These are phyloP conservation scores for Singerocomus rubriflavus DNA, from an alignment of 1,284 basidiomycete genomes.

Conservation along the genomic window DNA sequence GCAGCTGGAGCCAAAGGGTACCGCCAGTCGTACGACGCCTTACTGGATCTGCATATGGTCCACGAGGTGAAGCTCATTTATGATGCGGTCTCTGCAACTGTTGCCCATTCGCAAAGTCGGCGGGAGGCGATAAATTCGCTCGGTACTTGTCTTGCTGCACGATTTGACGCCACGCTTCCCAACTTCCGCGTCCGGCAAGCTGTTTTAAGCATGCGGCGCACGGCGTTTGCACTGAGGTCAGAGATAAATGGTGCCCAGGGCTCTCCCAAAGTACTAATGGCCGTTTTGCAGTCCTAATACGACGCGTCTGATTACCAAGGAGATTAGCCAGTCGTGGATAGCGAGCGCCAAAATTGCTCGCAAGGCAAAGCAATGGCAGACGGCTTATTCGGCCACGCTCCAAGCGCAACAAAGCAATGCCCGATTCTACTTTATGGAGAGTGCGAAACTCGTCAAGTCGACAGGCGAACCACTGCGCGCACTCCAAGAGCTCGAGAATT, in stretches of 20 bases:
- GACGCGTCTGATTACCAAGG: conserved; percentile 44
- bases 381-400: conserved; percentile 93
- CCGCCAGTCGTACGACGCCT: conserved; percentile 82
- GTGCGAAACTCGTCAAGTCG: conserved; percentile 82
- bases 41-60: conserved; percentile 84
- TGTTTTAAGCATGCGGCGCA: conserved; percentile 85
- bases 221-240: conserved; percentile 77
- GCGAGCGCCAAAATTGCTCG: conserved; percentile 92
- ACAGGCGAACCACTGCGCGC: conserved; percentile 85
- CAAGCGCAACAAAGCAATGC: conserved; percentile 82
- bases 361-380: conserved; percentile 94
- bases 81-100: conserved; percentile 38
- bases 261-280: conserved; percentile 9
- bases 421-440: conserved; percentile 86
- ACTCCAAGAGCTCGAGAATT: conserved; percentile 85
- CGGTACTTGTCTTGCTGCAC: conserved; percentile 43
- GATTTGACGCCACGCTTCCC: conserved; percentile 79
- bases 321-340: conserved; percentile 87
- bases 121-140: conserved; percentile 29
- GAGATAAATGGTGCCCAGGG: conserved; percentile 16
- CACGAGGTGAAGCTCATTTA: conserved; percentile 87
- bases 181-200: conserved; percentile 93
- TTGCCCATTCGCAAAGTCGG: conserved; percentile 37
- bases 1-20: conserved; percentile 82
- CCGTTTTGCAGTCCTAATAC: conserved; percentile 24